Evolutionary conservation across 306 rosid species (phyloP), one percentile per base, ranked within the genome.

Genomic region (Crotalaria pallida): DNA sequence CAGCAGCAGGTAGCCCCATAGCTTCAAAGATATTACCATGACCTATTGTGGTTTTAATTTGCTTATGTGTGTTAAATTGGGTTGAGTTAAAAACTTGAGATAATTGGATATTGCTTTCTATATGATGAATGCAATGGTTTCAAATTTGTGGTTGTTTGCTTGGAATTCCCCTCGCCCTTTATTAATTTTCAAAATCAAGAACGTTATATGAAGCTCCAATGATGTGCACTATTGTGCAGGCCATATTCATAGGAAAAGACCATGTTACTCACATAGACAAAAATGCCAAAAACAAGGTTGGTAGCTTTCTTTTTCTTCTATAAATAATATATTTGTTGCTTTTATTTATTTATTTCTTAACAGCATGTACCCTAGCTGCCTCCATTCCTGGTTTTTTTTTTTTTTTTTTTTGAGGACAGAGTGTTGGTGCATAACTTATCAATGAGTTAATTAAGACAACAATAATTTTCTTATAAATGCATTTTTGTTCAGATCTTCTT

Each of bases 231-330:
- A n/a, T n/a, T 48, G n/a, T n/a, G n/a, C n/a, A n/a, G n/a, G n/a
- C n/a, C 52, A 87, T 93, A 85, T 93, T 93, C 76, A 93, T 93
- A 13, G 97, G 96, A 61, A 93, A 93, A 78, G 95, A 96, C 36
- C 95, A 85, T 27, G 88, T 94, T 56, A 88, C 88, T 2, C 90
- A 84, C 85, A 87, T 94, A 12, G 98, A 94, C 81, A 94, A 94
- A 68, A 87, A 90, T 80, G 59, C 98, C 40, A 94, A 88, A 84
- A 94, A 94, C 73, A 90, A 88, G 95, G 98, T 90, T 52, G 17
- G 70, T 52, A 36, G 47, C 41, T 59, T 70, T 70, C 29, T 65
- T 27, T 49, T 66, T 53, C 22, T 34, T 21, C 47, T 5, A 36
- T 43, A 41, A 23, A 19, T 62, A 21, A 13, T 51, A 57, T 29